A percentile compares a stretch with the other conserved stretches of the same genome.
Conservation (phyloP, 73 alveolate species). For the Paramecium sexaurelia region DNA sequence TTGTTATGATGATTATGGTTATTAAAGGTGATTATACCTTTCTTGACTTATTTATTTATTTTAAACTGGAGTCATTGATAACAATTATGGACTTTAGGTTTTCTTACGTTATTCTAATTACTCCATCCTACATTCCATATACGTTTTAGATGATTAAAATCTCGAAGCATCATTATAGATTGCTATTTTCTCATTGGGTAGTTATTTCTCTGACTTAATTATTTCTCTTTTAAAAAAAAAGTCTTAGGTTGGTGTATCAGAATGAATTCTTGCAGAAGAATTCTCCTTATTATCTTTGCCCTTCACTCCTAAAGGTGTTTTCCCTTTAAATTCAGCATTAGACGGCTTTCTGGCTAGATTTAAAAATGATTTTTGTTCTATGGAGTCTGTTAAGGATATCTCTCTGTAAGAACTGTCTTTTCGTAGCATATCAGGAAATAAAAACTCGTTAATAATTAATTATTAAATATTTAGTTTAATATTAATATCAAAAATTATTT, state of each 20-base stretch:
- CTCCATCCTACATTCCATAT: slow-evolving; percentile 40
- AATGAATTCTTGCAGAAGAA: slow-evolving; percentile 43
- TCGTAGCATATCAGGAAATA: slow-evolving; percentile 16
- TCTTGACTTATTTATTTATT: slow-evolving; percentile 41
- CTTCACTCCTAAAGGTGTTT: not conserved
- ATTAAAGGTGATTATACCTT: not conserved
- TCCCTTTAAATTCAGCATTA: not conserved
- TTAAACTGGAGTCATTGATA: slow-evolving; percentile 7
- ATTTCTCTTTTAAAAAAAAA: slow-evolving; percentile 39
- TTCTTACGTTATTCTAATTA: slow-evolving; percentile 18
- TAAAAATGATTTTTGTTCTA: slow-evolving; percentile 40
- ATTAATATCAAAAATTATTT: not conserved
- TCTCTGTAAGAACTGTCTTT: slow-evolving; percentile 43
- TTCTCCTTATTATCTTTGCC: slow-evolving; percentile 48
- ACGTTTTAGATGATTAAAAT: slow-evolving; percentile 32
- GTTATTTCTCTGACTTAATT: not conserved
- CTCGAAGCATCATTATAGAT: slow-evolving; percentile 23
- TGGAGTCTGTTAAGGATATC: slow-evolving; percentile 27
- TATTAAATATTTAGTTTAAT: not conserved
- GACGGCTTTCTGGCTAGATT: not conserved
- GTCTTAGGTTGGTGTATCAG: slow-evolving; percentile 36
- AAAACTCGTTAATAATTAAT: slow-evolving; percentile 52
- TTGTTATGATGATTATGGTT: not conserved
- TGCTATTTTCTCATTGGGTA: not conserved
- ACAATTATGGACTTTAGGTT: slow-evolving; percentile 14